These are phyloP conservation scores for Trichothecium sympodiale DNA, from an alignment of 2,329 filamentous ascomycete species.

Conservation along the genomic window DNA sequence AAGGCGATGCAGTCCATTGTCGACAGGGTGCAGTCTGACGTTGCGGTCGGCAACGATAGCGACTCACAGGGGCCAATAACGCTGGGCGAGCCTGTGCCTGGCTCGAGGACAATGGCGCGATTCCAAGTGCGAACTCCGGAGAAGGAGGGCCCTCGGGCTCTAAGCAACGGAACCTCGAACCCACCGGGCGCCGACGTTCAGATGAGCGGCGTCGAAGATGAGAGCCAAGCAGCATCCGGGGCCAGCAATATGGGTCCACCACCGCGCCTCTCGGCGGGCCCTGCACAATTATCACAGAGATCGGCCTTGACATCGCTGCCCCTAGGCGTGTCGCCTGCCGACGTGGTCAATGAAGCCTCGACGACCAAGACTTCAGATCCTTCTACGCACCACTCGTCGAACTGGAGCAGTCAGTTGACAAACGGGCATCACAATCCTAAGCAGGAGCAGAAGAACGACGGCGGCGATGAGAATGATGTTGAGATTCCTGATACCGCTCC, in stretches of 20 bases:
- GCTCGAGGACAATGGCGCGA: slow-evolving; percentile 36
- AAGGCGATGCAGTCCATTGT: slow-evolving; percentile 46
- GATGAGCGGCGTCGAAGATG: slow-evolving; percentile 47
- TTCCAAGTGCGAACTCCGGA: slow-evolving; percentile 44
- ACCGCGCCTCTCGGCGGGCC: slow-evolving; percentile 27
- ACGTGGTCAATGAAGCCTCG: slow-evolving; percentile 70
- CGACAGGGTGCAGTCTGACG: slow-evolving; percentile 38
- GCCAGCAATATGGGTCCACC: slow-evolving; percentile 39
- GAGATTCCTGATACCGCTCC: slow-evolving; percentile 45
- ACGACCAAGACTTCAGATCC: slow-evolving; percentile 82
- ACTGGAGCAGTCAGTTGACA: slow-evolving; percentile 60
- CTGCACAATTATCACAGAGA: slow-evolving; percentile 52
- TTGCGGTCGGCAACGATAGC: slow-evolving; percentile 37
- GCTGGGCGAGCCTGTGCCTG: slow-evolving; percentile 54
- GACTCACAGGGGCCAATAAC: slow-evolving; percentile 45
- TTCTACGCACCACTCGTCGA: slow-evolving; percentile 51
- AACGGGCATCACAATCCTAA: slow-evolving; percentile 50
- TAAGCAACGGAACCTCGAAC: slow-evolving; percentile 46
- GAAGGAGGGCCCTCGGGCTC: slow-evolving; percentile 18
- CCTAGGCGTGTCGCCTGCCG: slow-evolving; percentile 45
- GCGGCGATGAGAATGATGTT: slow-evolving; percentile 20
- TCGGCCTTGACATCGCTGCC: slow-evolving; percentile 49
- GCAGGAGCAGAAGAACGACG: slow-evolving; percentile 6
- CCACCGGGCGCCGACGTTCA: slow-evolving; percentile 42
- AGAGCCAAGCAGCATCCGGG: slow-evolving; percentile 34